phyloP scores from a whole-genome alignment of 2,329 filamentous ascomycete genomes.

The Pseudovirgaria hyperparasitica region DNA sequence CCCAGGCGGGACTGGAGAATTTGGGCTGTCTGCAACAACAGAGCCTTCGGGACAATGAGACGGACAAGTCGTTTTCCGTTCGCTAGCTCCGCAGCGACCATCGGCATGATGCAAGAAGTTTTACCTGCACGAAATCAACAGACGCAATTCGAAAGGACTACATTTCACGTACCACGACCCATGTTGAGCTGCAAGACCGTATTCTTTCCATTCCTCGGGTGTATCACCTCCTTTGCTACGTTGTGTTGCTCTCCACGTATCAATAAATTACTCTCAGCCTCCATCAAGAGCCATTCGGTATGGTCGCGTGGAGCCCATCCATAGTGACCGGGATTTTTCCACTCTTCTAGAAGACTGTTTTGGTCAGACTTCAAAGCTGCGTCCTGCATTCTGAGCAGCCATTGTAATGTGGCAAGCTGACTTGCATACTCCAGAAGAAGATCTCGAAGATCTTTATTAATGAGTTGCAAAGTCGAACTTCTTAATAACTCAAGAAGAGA shows the following conservation, averaged over 20 bases:
- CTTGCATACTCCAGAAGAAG: constrained; percentile 29
- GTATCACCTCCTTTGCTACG: constrained; percentile 45
- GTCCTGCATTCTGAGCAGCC: constrained; percentile 26
- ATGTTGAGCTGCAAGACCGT: constrained; percentile 52
- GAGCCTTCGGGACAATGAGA: constrained; percentile 39
- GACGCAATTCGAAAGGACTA: background rate
- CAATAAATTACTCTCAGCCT: constrained; percentile 48
- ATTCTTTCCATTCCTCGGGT: constrained; percentile 35
- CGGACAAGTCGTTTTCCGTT: constrained; percentile 31
- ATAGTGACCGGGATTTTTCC: constrained; percentile 36
- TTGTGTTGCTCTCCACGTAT: constrained; percentile 47
- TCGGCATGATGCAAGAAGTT: constrained; percentile 54
- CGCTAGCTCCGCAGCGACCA: constrained; percentile 34
- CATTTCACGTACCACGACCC: constrained; percentile 36
- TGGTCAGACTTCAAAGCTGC: constrained; percentile 11
- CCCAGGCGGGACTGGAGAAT: constrained; percentile 39
- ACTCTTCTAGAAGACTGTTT: constrained; percentile 16
- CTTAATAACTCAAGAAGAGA: constrained; percentile 35
- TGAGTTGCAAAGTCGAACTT: constrained; percentile 12
- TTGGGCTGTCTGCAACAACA: constrained; percentile 42
- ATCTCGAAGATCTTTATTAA: constrained; percentile 18
- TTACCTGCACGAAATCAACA: constrained; percentile 31
- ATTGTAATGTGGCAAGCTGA: constrained; percentile 29
- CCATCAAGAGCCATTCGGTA: constrained; percentile 50
- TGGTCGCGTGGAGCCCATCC: constrained; percentile 39